Evolutionary conservation across 805 yeast genomes (phyloP).

Genomic region (Candida nemodendra): DNA sequence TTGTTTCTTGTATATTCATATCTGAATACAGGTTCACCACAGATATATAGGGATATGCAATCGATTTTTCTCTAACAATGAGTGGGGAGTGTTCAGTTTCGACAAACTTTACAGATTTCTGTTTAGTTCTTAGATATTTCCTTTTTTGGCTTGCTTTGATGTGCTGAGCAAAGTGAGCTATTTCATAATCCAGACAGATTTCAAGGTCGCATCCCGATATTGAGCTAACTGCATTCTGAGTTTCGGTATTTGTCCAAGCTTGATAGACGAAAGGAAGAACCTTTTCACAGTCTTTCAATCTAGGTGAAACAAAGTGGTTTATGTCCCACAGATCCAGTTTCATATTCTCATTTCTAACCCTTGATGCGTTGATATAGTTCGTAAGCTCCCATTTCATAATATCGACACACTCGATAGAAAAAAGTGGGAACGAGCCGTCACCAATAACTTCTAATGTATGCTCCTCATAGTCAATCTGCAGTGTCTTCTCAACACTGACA

Average conservation of each 20-base stretch:
- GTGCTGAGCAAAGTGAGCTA: slow-evolving; percentile 41
- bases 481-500: slow-evolving; percentile 9
- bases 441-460: slow-evolving; percentile 26
- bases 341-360: slow-evolving; percentile 13
- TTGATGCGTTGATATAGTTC: slow-evolving; percentile 31
- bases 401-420: slow-evolving; percentile 42
- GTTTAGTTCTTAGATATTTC: neutral
- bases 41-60: slow-evolving; percentile 31
- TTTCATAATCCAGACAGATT: slow-evolving; percentile 49
- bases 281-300: slow-evolving; percentile 23
- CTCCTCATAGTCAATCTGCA: slow-evolving; percentile 14
- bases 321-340: neutral
- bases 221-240: slow-evolving; percentile 43
- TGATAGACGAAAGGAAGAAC: slow-evolving; percentile 47
- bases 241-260: slow-evolving; percentile 55
- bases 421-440: slow-evolving; percentile 40
- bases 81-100: slow-evolving; percentile 5
- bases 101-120: neutral
- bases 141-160: neutral
- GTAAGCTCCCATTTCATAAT: slow-evolving; percentile 42
- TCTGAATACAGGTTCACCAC: slow-evolving; percentile 20
- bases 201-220: slow-evolving; percentile 55
- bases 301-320: slow-evolving; percentile 28
- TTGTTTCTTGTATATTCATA: neutral
- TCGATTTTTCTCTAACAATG: slow-evolving; percentile 19